phyloP scores from a whole-genome alignment of 2,329 filamentous ascomycete species.

The Epichloe sibirici region DNA sequence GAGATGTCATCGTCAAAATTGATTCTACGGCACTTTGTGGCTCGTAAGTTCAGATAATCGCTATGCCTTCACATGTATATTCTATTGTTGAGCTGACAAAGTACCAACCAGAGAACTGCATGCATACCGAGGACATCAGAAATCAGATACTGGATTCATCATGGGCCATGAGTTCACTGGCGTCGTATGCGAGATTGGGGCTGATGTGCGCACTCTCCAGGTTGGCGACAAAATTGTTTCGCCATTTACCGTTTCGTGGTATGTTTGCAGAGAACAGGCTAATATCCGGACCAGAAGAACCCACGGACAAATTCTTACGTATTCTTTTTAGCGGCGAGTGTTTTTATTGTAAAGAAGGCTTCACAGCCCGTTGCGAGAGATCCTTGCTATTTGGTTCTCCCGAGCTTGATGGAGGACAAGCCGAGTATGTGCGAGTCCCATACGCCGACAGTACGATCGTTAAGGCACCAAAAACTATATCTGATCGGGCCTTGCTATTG shows the following conservation, averaged over 20 bases:
- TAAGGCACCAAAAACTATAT: slow-evolving; percentile 53
- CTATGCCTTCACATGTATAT: not conserved
- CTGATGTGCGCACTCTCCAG: slow-evolving; percentile 53
- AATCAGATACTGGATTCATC: slow-evolving; percentile 49
- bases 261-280: slow-evolving; percentile 15
- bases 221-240: slow-evolving; percentile 70
- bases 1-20: slow-evolving; percentile 75
- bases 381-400: slow-evolving; percentile 58
- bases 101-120: slow-evolving; percentile 57
- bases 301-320: not conserved
- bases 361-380: slow-evolving; percentile 65
- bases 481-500: slow-evolving; percentile 63
- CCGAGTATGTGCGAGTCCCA: slow-evolving; percentile 72
- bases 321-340: slow-evolving; percentile 39
- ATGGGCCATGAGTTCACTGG: slow-evolving; percentile 87
- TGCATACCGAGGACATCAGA: slow-evolving; percentile 71
- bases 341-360: slow-evolving; percentile 72
- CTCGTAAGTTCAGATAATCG: slow-evolving; percentile 45
- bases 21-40: slow-evolving; percentile 76
- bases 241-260: slow-evolving; percentile 76
- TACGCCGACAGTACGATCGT: slow-evolving; percentile 71
- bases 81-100: not conserved
- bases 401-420: slow-evolving; percentile 64
- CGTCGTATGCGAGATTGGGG: slow-evolving; percentile 54
- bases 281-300: not conserved